Evolutionary conservation across 805 yeast species (phyloP), one percentile per base, ranked within the genome.

Genomic region (Candida nitratophila): DNA sequence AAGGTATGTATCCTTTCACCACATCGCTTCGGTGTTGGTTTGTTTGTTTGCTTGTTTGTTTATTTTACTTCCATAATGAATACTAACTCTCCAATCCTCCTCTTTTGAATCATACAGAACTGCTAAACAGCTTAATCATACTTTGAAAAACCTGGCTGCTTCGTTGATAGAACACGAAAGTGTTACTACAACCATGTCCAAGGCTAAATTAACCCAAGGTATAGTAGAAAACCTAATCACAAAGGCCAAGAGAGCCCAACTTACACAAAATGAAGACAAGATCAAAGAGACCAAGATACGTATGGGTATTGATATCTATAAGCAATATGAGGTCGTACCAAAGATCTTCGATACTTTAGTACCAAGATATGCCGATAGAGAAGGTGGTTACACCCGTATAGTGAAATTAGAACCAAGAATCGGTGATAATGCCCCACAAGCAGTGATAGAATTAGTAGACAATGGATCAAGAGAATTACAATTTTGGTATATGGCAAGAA

Each of bases 361-460:
- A 4, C 70, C 76, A 36, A 71, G 95, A 45, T 90, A 85, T 57
- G 56, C 68, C 4, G 55, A 64, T 21, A 76, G 96, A 65, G 58
- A 64, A 1, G 86, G 88, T 48, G 97, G 97, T 1, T 91, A 83
- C 67, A 88, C 97, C 3, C 77, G 98, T 52, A 77, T 91, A 43
- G 66, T 89, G 49, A 81, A 77, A 53, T 69, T 93, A 48, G 98
- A 93, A 63, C 88, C 90, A 16, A 74, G 98, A 51, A 63, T 83
- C 39, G 90, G 93, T 44, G 99, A 93, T 61, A 84, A 81, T 48
- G 96, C 97, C 0, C 90, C 90, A 29, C 93, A 86, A 72, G 81
- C 93, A 0, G 81, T 90, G 9, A 58, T 93, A 43, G 99, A 93
- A 64, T 70, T 93, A 40, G 95, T 91, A 1, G 96, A 86, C 53